Base-by-base conservation (phyloP, 352 stramenopile genomes). In the Phytophthora sansomeana region DNA sequence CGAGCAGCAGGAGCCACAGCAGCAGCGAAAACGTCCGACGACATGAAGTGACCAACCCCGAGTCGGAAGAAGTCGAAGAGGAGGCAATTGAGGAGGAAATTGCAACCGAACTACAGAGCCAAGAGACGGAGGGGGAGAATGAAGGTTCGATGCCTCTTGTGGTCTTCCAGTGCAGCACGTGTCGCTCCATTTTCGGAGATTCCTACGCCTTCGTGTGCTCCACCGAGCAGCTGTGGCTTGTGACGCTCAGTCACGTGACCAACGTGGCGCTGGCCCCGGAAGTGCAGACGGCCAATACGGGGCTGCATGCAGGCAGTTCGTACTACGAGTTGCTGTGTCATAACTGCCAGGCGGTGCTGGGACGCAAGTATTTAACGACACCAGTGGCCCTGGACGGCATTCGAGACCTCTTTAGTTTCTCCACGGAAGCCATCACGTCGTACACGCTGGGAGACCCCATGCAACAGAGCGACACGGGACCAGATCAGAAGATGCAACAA, bases 91-190 rank as follows among this genome's bases (percentile, higher is more conserved):
- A 71, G 11, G 66, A 63, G 4, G 74, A 77, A 16, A 26, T 46
- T 3, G 6, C 5, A 4, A 17, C 17, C 0, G 39, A 13, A 28
- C 10, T 26, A 10, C n/a, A 46, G 62, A 33, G 21, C 4, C 44
- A 82, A 3, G 67, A 72, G 4, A 63, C 72, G 6, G 81, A 88
- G 4, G 79, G 81, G 11, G 79, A 85, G 4, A 74, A 78, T 16
- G 77, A 80, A n/a, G 80, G 78, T n/a, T 67, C 75, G 16, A 64
- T 83, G 41, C 82, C 80, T 16, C 85, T 89, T 6, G 85, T 96
- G 30, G 83, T 94, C 24, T 96, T 96, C 58, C 85, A 94, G 59
- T 96, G 87, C 67, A 87, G 69, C 68, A 94, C 85, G 17, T 96
- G 87, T 38, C 78, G 87, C 26, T 89, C 81, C 28, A 93, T 96